Conservation (phyloP, 2,329 filamentous ascomycete genomes). For the Dryadomyces quercivorus region DNA sequence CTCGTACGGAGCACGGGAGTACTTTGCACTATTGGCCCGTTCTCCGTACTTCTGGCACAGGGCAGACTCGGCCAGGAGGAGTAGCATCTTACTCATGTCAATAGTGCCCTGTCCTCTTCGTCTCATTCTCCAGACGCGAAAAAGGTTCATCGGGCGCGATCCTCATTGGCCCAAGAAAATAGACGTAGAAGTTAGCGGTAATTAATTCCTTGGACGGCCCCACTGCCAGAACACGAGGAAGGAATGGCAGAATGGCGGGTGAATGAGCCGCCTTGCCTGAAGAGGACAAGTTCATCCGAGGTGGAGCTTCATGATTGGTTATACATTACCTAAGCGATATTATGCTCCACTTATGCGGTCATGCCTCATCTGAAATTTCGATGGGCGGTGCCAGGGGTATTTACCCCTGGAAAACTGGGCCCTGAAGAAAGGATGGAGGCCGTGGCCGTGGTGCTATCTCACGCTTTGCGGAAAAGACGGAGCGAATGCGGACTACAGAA, state of each 20-base stretch:
- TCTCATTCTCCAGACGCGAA: not conserved
- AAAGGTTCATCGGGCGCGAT: not conserved
- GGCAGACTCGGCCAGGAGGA: too few relatives aligned
- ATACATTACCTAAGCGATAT: not conserved
- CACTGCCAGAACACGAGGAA: slow-evolving; percentile 3
- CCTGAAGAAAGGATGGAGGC: not conserved
- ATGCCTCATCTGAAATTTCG: slow-evolving; percentile 9
- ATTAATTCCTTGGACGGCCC: not conserved
- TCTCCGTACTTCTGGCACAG: not conserved
- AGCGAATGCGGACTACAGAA: too few relatives aligned
- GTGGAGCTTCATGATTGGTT: not conserved
- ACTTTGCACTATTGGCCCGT: too few relatives aligned
- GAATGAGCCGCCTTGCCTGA: not conserved
- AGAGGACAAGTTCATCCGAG: not conserved
- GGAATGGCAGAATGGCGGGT: too few relatives aligned
- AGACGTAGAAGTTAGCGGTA: not conserved
- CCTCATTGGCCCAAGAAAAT: not conserved
- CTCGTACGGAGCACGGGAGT: too few relatives aligned
- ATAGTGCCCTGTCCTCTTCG: not conserved
- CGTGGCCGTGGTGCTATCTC: too few relatives aligned
- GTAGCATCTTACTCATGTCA: too few relatives aligned
- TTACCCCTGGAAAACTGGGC: slow-evolving; percentile 14
- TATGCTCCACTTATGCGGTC: not conserved
- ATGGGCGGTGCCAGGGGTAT: not conserved
- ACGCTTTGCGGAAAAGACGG: too few relatives aligned